Base-by-base conservation (phyloP, 1,284 basidiomycete genomes). In the Cutaneotrichosporon arboriforme region DNA sequence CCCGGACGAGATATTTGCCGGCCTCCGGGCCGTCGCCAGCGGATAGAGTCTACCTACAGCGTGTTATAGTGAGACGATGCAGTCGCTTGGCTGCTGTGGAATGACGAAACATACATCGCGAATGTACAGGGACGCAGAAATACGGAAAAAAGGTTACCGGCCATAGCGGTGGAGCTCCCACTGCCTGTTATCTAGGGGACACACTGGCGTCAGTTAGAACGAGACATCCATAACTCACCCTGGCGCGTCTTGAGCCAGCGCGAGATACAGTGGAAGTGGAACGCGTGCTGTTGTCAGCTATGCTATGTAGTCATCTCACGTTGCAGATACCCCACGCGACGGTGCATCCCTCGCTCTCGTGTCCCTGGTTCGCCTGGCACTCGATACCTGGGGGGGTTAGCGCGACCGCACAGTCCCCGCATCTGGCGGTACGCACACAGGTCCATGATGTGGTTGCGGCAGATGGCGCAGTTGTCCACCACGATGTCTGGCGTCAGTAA, bases 291-390 rank as follows among this genome's bases (percentile, higher is more conserved):
- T 1, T 37, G 44, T 53, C 20, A 51, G 50, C 18, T 22, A 35
- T 14, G 34, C 12, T 4, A 17, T 12, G 20, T 1, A 2, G 18
- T 8, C 9, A 26, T 18, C 45, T 17, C 67, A 96, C 94, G 75
- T 99, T 99, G 76, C 94, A 99, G 55, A 94, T 93, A 57, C 94
- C 94, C 94, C 94, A 99, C 1, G 96, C 96, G 4, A 96, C 94
- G 54, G 94, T 97, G 71, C 96, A 98, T 68, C 97, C 69, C 69
- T 97, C 94, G 64, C 85, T 92, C 12, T 90, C 92, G 13, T 92
- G 88, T 20, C 90, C 94, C 75, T 97, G 96, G 76, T 98, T 98
- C 36, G 96, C 96, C 75, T 99, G 96, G 74, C 96, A 99, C 74
- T 99, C 96, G 73, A 99, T 99, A 79, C 94, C 93, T 97, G 67